A percentile compares a stretch with the other conserved stretches of the same genome.
Conservation (phyloP, 805 yeast genomes). For the Candida nemodendra region DNA sequence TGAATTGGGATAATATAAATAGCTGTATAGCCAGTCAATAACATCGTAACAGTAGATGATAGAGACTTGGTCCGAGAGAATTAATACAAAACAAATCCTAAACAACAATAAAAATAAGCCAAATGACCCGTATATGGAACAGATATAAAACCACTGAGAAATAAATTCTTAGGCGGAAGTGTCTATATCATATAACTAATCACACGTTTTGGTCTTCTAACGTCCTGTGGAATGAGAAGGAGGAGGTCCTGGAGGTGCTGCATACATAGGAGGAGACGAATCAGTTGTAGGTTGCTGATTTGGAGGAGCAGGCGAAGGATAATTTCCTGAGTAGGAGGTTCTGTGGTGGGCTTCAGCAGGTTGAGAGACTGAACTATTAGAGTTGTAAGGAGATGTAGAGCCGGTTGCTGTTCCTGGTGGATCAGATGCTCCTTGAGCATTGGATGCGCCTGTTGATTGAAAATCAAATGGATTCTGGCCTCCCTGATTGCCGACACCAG, state of each 20-base stretch:
- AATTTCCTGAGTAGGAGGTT: constrained; percentile 15
- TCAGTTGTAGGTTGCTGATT: not conserved
- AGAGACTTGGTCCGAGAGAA: no score
- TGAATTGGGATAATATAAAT: no score
- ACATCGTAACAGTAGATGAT: no score
- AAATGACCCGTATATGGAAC: no score
- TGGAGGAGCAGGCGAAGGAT: constrained; percentile 5
- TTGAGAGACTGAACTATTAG: no score
- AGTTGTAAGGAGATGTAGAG: not conserved
- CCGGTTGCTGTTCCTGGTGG: constrained; percentile 9
- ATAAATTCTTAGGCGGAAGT: no score
- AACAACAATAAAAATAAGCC: no score
- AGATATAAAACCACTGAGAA: no score
- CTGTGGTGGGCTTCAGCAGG: constrained; percentile 12
- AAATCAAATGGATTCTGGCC: constrained; percentile 11
- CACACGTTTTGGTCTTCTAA: no score
- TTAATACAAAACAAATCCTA: no score
- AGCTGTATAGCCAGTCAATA: no score
- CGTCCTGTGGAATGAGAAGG: constrained; percentile 18
- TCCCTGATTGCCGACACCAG: not conserved
- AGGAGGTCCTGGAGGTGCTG: constrained; percentile 25
- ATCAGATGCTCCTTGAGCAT: not conserved
- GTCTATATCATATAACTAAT: no score
- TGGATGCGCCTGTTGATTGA: constrained; percentile 12
- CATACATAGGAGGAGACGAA: constrained; percentile 10